Evolutionary conservation across 2,329 filamentous ascomycete species (phyloP), one percentile per base, ranked within the genome.

Genomic region (Phymatotrichopsis omnivora): DNA sequence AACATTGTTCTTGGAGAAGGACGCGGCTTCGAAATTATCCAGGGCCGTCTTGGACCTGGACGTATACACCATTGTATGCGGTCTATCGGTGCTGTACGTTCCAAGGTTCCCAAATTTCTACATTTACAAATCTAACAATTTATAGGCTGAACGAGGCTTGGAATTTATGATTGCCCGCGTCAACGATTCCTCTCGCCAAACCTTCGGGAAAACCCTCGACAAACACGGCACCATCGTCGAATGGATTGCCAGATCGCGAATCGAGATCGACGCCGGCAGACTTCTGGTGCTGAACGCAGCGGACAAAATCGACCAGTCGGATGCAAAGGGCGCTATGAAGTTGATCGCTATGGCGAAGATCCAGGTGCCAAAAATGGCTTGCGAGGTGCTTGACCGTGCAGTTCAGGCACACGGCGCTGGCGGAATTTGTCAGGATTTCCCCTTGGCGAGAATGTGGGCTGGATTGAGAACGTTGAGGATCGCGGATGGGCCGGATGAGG

Each of bases 51-150:
- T 19, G 91, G 91, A 1, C 91, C 91, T 1, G 91, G 91, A 25
- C 83, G 91, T 47, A 96, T 98, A 62, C 91, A 98, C 69, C 91
- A 98, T 68, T 85, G 86, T 49, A 98, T 98, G 91, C 80, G 91
- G 55, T 80, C 78, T 50, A 91, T 98, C 61, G 91, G 91, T 42
- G 82, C 85, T 41, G n/a, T n/a, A n/a, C n/a, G n/a, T n/a, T 77
- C 77, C 67, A 63, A 72, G 68, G 20, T 12, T 7, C 12, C 14
- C 30, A 11, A 14, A 7, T 34, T 11, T 35, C 12, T 16, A 16
- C 14, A 14, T 10, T 22, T 33, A 22, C 6, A 23, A 28, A 77
- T 71, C n/a, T n/a, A n/a, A n/a, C n/a, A n/a, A n/a, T n/a, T n/a
- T n/a, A n/a, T n/a, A n/a, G n/a, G 80, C 91, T 14, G 91, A 98